Evolutionary conservation across 768 basidiomycete species (phyloP).

Genomic region (Mycena rosella): DNA sequence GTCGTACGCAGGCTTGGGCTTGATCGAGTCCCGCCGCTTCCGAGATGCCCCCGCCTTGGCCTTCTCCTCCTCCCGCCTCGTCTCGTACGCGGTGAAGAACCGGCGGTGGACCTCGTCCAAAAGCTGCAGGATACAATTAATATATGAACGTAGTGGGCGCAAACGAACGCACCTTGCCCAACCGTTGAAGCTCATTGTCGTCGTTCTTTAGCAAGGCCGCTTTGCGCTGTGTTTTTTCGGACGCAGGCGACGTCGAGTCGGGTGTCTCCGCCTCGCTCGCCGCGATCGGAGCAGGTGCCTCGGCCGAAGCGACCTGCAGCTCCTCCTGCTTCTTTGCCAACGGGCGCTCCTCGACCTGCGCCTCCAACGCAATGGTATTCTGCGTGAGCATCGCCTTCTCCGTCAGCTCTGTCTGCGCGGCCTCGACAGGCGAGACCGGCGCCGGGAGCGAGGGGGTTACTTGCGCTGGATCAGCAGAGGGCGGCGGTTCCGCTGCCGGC

Average conservation of each 20-base stretch:
- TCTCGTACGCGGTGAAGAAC: slow-evolving; percentile 81
- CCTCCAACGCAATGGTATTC: slow-evolving; percentile 84
- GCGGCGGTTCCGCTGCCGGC: slow-evolving; percentile 17
- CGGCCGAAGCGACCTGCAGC: slow-evolving; percentile 60
- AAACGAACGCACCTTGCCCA: slow-evolving; percentile 72
- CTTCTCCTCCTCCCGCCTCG: slow-evolving; percentile 45
- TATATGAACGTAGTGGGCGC: background rate
- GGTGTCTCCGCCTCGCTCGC: slow-evolving; percentile 33
- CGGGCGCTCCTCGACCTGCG: slow-evolving; percentile 88
- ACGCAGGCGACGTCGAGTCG: slow-evolving; percentile 40
- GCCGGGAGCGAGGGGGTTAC: slow-evolving; percentile 11
- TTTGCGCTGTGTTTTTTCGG: slow-evolving; percentile 67
- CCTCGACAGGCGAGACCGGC: slow-evolving; percentile 40
- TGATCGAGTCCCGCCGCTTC: slow-evolving; percentile 43
- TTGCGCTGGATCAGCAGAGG: slow-evolving; percentile 46
- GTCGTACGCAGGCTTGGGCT: slow-evolving; percentile 63
- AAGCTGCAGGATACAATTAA: slow-evolving; percentile 62
- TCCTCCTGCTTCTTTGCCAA: slow-evolving; percentile 90
- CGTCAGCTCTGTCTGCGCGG: slow-evolving; percentile 58
- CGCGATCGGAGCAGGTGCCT: slow-evolving; percentile 16
- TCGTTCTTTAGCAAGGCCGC: slow-evolving; percentile 86
- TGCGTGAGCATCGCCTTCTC: slow-evolving; percentile 72
- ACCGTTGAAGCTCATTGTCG: slow-evolving; percentile 83
- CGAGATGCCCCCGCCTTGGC: slow-evolving; percentile 43
- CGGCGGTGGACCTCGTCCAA: slow-evolving; percentile 81